These are phyloP conservation scores for Pichia manshurica DNA, from an alignment of 805 yeast species.

Conservation along the genomic window DNA sequence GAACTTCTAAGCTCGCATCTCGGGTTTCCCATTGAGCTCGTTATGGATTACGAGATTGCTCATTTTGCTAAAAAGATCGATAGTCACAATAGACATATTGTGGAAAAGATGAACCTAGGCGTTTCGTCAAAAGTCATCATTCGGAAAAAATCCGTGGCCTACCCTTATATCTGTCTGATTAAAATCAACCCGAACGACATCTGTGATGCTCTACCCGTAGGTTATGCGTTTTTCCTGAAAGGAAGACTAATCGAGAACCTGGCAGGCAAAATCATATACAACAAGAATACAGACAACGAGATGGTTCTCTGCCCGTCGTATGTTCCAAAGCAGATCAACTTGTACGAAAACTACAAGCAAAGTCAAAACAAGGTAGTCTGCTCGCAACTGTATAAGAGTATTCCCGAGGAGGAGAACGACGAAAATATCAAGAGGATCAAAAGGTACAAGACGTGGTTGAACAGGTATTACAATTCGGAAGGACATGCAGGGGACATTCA, in stretches of 20 bases:
- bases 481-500: too few species aligned
- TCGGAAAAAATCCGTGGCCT: conserved; percentile 23
- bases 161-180: conserved; percentile 26
- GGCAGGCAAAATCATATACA: conserved; percentile 27
- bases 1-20: conserved; percentile 45
- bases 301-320: conserved; percentile 24
- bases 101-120: background rate
- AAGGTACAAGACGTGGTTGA: conserved; percentile 22
- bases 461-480: conserved; percentile 13
- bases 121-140: conserved; percentile 10
- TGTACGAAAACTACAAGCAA: conserved; percentile 22
- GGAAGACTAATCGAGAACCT: conserved; percentile 38
- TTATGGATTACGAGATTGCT: conserved; percentile 50
- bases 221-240: conserved; percentile 35
- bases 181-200: conserved; percentile 12
- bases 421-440: conserved; percentile 21
- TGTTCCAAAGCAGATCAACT: conserved; percentile 23
- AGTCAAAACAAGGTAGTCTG: conserved; percentile 1
- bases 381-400: background rate
- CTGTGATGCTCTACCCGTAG: conserved; percentile 22
- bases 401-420: conserved; percentile 4
- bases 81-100: background rate
- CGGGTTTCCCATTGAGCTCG: conserved; percentile 42
- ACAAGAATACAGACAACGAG: conserved; percentile 10
- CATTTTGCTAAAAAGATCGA: conserved; percentile 28